These are phyloP conservation scores for Daldinia eschscholtzii DNA, from an alignment of 2,329 filamentous ascomycete genomes.

Conservation along the genomic window DNA sequence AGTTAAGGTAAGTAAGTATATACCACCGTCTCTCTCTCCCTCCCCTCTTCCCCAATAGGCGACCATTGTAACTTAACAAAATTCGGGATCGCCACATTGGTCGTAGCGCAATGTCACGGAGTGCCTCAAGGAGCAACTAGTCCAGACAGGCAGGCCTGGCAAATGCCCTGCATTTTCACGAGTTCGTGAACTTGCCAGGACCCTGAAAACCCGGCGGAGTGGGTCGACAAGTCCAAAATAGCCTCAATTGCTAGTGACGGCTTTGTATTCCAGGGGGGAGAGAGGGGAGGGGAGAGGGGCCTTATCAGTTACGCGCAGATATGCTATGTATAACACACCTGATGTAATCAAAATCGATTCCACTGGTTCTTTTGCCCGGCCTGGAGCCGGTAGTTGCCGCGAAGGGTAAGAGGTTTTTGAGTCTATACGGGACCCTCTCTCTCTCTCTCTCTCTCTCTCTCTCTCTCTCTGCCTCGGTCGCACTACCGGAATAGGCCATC, in stretches of 20 bases:
- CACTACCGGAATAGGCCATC: constrained; percentile 30
- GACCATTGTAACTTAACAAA: constrained; percentile 22
- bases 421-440: constrained; percentile 3
- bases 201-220: constrained; percentile 40
- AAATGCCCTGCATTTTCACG: constrained; percentile 28
- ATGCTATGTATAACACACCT: constrained; percentile 23
- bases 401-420: constrained; percentile 10
- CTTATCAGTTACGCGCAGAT: constrained; percentile 17
- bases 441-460: no score
- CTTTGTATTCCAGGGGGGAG: constrained; percentile 13
- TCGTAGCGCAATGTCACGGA: constrained; percentile 37
- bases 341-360: constrained; percentile 35
- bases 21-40: neutral
- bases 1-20: constrained; percentile 7
- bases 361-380: constrained; percentile 20
- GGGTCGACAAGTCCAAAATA: constrained; percentile 38
- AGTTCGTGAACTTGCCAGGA: constrained; percentile 34
- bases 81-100: constrained; percentile 35
- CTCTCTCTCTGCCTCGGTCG: constrained; percentile 21
- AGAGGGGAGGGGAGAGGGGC: constrained; percentile 1
- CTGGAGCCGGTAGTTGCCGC: constrained; percentile 34
- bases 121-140: constrained; percentile 34
- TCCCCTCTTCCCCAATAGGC: neutral
- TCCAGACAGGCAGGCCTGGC: constrained; percentile 14
- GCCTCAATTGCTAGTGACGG: constrained; percentile 39